phyloP scores from a whole-genome alignment of 2,329 filamentous ascomycete genomes.

The Microcyclospora pomicola region DNA sequence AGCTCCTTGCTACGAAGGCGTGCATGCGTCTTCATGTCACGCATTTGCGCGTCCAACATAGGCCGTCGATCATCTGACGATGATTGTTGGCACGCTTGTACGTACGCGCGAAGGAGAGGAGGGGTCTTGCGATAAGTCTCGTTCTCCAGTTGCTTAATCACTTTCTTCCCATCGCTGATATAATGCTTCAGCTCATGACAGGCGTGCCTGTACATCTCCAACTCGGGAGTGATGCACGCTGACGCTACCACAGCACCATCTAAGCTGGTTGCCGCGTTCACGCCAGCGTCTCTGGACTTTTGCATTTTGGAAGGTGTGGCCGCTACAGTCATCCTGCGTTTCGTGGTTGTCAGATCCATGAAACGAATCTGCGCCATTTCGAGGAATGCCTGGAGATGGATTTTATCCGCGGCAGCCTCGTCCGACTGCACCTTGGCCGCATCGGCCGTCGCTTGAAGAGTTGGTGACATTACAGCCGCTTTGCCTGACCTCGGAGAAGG shows the following conservation, averaged over 20 bases:
- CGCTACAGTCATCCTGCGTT: constrained; percentile 70
- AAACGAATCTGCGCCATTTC: constrained; percentile 94
- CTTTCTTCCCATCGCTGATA: constrained; percentile 79
- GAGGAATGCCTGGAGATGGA: constrained; percentile 76
- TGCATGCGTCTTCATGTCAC: constrained; percentile 90
- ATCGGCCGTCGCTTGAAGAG: constrained; percentile 16
- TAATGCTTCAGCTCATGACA: constrained; percentile 94
- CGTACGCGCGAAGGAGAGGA: constrained; percentile 80
- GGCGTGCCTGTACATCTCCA: constrained; percentile 87
- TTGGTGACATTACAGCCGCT: constrained; percentile 10
- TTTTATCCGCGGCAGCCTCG: constrained; percentile 15
- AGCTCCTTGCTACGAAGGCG: constrained; percentile 83
- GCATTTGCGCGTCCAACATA: constrained; percentile 92
- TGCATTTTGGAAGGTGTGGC: constrained; percentile 27
- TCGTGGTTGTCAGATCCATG: constrained; percentile 96
- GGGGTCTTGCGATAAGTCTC: constrained; percentile 87
- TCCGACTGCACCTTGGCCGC: constrained; percentile 9
- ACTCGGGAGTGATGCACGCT: constrained; percentile 80
- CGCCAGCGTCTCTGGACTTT: background rate
- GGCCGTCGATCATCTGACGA: constrained; percentile 62
- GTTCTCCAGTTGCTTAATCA: constrained; percentile 79
- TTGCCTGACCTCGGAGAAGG: constrained; percentile 18
- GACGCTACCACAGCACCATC: constrained; percentile 76
- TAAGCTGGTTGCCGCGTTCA: constrained; percentile 25
- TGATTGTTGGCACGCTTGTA: constrained; percentile 44